Base-by-base conservation (phyloP, 768 basidiomycete genomes). In the Russula dissimulans region DNA sequence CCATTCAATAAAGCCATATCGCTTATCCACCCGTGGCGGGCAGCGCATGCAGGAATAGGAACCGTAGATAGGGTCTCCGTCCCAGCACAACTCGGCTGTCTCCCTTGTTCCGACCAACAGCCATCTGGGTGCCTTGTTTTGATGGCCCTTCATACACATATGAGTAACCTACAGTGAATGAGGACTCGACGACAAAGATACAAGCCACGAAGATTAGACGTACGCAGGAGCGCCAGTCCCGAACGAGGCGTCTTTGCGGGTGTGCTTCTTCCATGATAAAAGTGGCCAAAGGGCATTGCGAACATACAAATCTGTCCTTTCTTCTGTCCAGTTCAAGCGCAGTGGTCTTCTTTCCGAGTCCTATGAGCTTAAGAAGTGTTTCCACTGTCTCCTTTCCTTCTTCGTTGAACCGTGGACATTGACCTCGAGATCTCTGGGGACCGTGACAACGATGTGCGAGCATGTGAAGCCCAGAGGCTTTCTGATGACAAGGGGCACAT, bases 171-270 rank as follows among this genome's bases (percentile, higher is more conserved):
- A 18, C 29, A 12, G 5, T 22, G 42, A n/a, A 41, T n/a, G 5
- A 15, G 17, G 15, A 39, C 1, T 56, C 38, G 41, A 29, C n/a
- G 29, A 49, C 26, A 12, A 10, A 4, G 5, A 6, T 26, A 39
- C 9, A 48, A 43, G 5, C 10, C 9, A 32, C 29, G 18, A 42
- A 3, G 36, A 29, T 22, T 22, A 46, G 18, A 57, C 56, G 22
- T 14, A 57, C 56, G 31, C 47, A 57, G 5, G 56, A 49, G 29
- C 56, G 56, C 56, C 56, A 57, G 56, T 57, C 56, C 12, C 56
- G 47, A 47, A 22, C 39, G 11, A 15, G 15, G 31, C 47, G 47
- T 48, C 38, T 42, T 42, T 32, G 36, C 4, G 39, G 10, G 29
- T 41, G 26, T 42, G 4, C 22, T 6, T 38, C 4, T 3, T 31